These are phyloP conservation scores for Syzygium aromaticum DNA, from an alignment of 345 rosid species.

Conservation along the genomic window DNA sequence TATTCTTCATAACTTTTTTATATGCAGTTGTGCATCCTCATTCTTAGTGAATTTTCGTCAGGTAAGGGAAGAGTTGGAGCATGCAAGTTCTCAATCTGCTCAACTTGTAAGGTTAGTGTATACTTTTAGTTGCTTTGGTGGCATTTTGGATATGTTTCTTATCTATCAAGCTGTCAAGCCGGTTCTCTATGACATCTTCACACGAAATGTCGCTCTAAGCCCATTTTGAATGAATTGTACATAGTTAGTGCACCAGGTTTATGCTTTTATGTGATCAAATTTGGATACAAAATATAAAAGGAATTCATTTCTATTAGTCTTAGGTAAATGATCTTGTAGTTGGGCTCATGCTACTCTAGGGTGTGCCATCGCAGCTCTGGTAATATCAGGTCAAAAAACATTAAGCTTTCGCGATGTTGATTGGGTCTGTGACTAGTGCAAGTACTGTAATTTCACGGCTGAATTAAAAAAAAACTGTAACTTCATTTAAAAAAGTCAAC, in stretches of 20 bases:
- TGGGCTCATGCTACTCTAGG: neutral
- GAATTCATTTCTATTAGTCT: neutral
- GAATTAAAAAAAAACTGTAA: neutral
- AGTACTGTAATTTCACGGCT: neutral
- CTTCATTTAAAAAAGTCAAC: neutral
- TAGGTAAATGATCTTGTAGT: neutral
- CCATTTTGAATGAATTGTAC: neutral
- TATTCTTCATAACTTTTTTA: no score
- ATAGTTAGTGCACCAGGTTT: neutral
- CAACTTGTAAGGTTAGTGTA: neutral
- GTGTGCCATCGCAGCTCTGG: neutral
- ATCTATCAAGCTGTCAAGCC: neutral
- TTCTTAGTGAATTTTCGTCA: neutral
- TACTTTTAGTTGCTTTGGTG: neutral
- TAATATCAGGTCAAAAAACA: neutral
- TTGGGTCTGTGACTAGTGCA: neutral
- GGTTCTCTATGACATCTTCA: neutral
- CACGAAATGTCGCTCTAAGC: neutral
- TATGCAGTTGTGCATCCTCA: neutral
- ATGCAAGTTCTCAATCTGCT: neutral
- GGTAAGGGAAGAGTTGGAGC: neutral
- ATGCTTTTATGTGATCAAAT: neutral
- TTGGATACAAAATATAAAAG: neutral
- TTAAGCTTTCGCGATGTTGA: neutral
- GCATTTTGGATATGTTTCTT: neutral